phyloP scores from a whole-genome alignment of 2,329 filamentous ascomycete species.

The Pseudogymnoascus sp. region DNA sequence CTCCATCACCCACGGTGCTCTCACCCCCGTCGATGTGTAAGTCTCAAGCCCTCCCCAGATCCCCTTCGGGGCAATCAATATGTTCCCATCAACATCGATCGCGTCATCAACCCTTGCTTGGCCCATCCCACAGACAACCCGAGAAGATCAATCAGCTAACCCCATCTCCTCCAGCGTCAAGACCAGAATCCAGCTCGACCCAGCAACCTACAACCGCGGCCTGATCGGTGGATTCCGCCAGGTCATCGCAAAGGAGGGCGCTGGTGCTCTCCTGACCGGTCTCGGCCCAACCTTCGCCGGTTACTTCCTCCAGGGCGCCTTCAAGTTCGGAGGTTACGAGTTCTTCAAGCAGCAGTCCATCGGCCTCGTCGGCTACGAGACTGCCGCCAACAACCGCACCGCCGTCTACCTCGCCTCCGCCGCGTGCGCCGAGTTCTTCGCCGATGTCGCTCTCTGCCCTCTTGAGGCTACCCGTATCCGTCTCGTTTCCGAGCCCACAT shows the following conservation, averaged over 20 bases:
- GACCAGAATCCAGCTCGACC: slow-evolving; percentile 91
- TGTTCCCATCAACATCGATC: neutral
- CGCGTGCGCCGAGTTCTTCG: slow-evolving; percentile 60
- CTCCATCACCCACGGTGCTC: slow-evolving; percentile 90
- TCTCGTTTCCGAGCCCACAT: slow-evolving; percentile 81
- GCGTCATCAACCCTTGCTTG: neutral
- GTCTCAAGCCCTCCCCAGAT: slow-evolving; percentile 36
- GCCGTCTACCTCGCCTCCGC: slow-evolving; percentile 71
- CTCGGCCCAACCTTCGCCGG: slow-evolving; percentile 78
- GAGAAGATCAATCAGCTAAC: slow-evolving; percentile 20
- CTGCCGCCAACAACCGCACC: slow-evolving; percentile 70
- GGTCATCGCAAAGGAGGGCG: slow-evolving; percentile 77
- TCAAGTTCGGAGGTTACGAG: slow-evolving; percentile 94
- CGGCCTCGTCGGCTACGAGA: slow-evolving; percentile 70
- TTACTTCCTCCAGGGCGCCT: slow-evolving; percentile 89
- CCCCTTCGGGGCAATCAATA: neutral
- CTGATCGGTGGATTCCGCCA: slow-evolving; percentile 81
- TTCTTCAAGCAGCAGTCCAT: slow-evolving; percentile 93
- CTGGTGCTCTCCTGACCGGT: slow-evolving; percentile 78
- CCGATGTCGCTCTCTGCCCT: slow-evolving; percentile 79
- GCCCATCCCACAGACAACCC: slow-evolving; percentile 6
- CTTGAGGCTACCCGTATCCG: slow-evolving; percentile 91
- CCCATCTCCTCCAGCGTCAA: slow-evolving; percentile 61
- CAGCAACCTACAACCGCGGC: slow-evolving; percentile 79
- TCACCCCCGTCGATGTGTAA: slow-evolving; percentile 99